Evolutionary conservation across 2,329 filamentous ascomycete species (phyloP).

Genomic region (Epichloe hybrida): DNA sequence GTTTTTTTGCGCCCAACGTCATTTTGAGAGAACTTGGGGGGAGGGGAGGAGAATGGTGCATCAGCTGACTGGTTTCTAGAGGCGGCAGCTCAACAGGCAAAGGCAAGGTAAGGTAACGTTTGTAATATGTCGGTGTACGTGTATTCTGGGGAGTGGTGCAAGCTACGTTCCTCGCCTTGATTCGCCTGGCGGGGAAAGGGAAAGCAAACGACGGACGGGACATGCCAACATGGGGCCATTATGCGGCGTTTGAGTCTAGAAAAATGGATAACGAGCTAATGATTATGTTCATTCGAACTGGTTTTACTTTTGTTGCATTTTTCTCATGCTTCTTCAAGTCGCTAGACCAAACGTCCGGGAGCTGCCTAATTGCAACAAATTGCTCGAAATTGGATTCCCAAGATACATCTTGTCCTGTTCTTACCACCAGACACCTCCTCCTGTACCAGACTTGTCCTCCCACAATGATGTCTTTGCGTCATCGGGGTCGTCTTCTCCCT

Average conservation of each 20-base stretch:
- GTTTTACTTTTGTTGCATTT: too few relatives aligned
- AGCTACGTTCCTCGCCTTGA: not conserved
- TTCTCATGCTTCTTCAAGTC: not conserved
- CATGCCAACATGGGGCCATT: not conserved
- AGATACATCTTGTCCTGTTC: not conserved
- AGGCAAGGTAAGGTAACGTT: conserved; percentile 30
- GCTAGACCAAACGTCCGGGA: not conserved
- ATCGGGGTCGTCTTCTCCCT: conserved; percentile 23
- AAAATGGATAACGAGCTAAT: not conserved
- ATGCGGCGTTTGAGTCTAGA: conserved; percentile 2
- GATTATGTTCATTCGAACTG: not conserved
- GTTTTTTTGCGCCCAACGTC: conserved; percentile 8
- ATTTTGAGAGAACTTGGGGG: too few relatives aligned
- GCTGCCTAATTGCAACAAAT: not conserved
- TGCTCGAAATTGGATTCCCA: conserved; percentile 4
- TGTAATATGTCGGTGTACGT: not conserved
- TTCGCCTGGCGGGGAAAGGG: not conserved
- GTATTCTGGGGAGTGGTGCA: not conserved
- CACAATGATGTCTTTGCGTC: conserved; percentile 19
- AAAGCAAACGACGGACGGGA: not conserved
- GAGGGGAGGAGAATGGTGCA: not conserved
- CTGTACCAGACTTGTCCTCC: conserved; percentile 25
- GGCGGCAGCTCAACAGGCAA: conserved; percentile 43
- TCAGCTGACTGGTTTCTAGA: conserved; percentile 22
- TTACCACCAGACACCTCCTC: conserved; percentile 27